Percentiles rank a stretch among this genome's conserved stretches.
Evolutionary conservation across 1,284 basidiomycete genomes (phyloP).

Genomic region (Tilletia setariae): DNA sequence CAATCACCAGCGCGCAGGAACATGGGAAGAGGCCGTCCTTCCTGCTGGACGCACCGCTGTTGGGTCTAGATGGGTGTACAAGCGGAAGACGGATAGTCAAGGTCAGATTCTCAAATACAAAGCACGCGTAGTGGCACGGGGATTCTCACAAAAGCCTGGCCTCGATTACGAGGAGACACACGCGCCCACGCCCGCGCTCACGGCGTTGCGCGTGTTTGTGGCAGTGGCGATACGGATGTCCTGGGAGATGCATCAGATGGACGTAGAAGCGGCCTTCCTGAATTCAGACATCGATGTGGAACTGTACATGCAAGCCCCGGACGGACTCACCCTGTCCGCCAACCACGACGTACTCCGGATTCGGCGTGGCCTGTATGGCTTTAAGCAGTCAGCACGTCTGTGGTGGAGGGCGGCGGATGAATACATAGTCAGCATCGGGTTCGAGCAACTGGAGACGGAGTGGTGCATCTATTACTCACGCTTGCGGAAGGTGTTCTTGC

Average conservation of each 20-base stretch:
- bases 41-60: neutral
- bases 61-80: neutral
- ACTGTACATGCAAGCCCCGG: neutral
- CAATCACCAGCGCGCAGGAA: neutral
- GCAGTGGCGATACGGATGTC: neutral
- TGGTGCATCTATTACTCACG: too few species aligned
- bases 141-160: constrained; percentile 3
- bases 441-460: neutral
- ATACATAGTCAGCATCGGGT: neutral
- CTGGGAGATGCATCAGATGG: constrained; percentile 10
- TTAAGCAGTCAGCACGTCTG: neutral
- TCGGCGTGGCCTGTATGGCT: neutral
- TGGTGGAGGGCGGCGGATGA: neutral
- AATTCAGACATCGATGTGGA: neutral
- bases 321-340: neutral
- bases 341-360: neutral
- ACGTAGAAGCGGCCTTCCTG: constrained; percentile 5
- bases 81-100: neutral
- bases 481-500: too few species aligned
- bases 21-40: neutral
- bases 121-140: neutral
- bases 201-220: too few species aligned
- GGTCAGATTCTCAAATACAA: neutral
- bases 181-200: too few species aligned
- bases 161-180: neutral